These are phyloP conservation scores for Talaromyces sp. DNA, from an alignment of 2,329 filamentous ascomycete species.

Conservation along the genomic window DNA sequence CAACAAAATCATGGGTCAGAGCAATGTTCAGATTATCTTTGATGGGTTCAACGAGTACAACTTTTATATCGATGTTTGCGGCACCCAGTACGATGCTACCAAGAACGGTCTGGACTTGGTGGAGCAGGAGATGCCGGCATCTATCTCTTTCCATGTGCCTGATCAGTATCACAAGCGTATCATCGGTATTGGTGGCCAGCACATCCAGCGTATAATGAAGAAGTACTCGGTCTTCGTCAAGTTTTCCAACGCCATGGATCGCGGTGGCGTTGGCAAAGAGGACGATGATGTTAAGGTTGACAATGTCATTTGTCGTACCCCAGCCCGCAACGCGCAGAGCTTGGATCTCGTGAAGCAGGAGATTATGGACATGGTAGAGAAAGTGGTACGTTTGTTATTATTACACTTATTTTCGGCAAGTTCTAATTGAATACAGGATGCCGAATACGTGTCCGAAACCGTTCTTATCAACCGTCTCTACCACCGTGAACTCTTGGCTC, in stretches of 20 bases:
- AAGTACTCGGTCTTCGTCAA: constrained; percentile 99
- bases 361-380: constrained; percentile 99
- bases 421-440: constrained; percentile 56
- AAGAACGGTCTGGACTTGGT: constrained; percentile 89
- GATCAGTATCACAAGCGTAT: constrained; percentile 99
- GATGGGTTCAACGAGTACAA: constrained; percentile 99
- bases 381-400: constrained; percentile 58
- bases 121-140: constrained; percentile 98
- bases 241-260: constrained; percentile 98
- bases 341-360: constrained; percentile 96
- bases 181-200: constrained; percentile 95
- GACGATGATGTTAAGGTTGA: constrained; percentile 98
- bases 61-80: constrained; percentile 98
- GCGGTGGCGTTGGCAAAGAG: constrained; percentile 86
- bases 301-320: constrained; percentile 97
- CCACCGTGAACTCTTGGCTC: constrained; percentile 86
- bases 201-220: constrained; percentile 99
- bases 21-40: constrained; percentile 98
- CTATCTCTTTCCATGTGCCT: constrained; percentile 97
- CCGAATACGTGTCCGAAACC: constrained; percentile 91
- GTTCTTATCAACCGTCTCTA: constrained; percentile 93
- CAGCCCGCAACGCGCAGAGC: constrained; percentile 93
- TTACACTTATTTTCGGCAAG: background rate
- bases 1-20: constrained; percentile 99
- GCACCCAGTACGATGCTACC: constrained; percentile 85